These are phyloP conservation scores for Pueraria montana DNA, from an alignment of 306 rosid genomes.

Conservation along the genomic window DNA sequence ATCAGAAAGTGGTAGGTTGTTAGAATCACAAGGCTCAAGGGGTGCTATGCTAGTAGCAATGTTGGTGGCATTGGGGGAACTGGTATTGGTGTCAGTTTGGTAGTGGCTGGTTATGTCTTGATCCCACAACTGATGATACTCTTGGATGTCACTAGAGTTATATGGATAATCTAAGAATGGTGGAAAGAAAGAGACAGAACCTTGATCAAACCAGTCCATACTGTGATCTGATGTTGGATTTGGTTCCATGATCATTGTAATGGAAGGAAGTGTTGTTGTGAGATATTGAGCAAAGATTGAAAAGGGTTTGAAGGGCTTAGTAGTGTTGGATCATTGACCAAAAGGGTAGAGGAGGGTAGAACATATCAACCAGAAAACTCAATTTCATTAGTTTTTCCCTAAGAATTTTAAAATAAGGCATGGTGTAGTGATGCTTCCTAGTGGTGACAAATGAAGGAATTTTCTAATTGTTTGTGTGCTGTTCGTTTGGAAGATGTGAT, in stretches of 20 bases:
- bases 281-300: constrained; percentile 38
- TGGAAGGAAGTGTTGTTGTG: constrained; percentile 12
- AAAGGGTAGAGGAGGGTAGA: constrained; percentile 29
- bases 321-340: constrained; percentile 66
- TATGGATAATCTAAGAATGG: constrained; percentile 79
- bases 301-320: constrained; percentile 38
- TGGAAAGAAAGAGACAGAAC: constrained; percentile 74
- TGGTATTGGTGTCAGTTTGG: constrained; percentile 45
- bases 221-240: constrained; percentile 71
- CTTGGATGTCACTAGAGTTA: constrained; percentile 57
- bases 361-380: constrained; percentile 35
- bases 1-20: constrained; percentile 53
- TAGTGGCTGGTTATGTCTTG: constrained; percentile 57
- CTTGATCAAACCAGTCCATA: constrained; percentile 87
- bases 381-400: constrained; percentile 19
- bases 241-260: constrained; percentile 70
- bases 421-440: constrained; percentile 43
- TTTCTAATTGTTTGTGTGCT: constrained; percentile 73
- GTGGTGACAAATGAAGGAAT: constrained; percentile 77
- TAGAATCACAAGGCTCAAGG: constrained; percentile 42
- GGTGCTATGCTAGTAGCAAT: constrained; percentile 47
- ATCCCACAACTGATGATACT: constrained; percentile 72
- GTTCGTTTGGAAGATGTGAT: constrained; percentile 81
- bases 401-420: constrained; percentile 45
- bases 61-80: constrained; percentile 51